Evolutionary conservation across 345 rosid genomes (phyloP).

Genomic region (Mallotus nudiflorus): DNA sequence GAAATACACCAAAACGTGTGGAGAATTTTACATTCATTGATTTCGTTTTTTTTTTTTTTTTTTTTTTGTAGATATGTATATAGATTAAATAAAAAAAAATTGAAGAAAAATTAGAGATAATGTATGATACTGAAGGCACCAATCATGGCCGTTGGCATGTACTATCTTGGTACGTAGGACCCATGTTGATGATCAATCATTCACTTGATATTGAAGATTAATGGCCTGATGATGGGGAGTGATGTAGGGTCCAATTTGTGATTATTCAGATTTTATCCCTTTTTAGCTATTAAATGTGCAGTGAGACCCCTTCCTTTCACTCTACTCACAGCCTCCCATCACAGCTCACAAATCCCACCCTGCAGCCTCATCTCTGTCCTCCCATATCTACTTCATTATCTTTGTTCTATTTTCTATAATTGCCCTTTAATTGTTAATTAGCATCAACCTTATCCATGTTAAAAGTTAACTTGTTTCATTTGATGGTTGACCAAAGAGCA

Average conservation of each 20-base stretch:
- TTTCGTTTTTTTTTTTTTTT: not conserved
- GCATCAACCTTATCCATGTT: not conserved
- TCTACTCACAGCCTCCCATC: constrained; percentile 21
- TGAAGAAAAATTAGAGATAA: not conserved
- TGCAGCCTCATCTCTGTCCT: not conserved
- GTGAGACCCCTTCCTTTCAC: constrained; percentile 20
- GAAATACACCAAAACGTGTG: not conserved
- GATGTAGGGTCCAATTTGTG: constrained; percentile 5
- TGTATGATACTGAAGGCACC: constrained; percentile 1
- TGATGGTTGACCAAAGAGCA: too few relatives aligned
- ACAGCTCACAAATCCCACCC: constrained; percentile 8
- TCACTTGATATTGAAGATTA: constrained; percentile 23
- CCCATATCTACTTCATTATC: too few relatives aligned
- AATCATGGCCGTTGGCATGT: constrained; percentile 27
- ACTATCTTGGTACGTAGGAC: constrained; percentile 9
- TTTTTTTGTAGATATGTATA: not conserved
- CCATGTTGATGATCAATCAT: constrained; percentile 15
- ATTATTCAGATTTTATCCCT: not conserved
- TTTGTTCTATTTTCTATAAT: too few relatives aligned
- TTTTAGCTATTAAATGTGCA: not conserved
- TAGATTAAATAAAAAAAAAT: not conserved
- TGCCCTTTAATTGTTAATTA: not conserved
- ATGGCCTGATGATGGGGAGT: constrained; percentile 1
- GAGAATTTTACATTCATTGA: not conserved
- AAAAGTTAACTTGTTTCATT: too few relatives aligned